Percentiles rank a stretch among this genome's conserved stretches.
These are phyloP conservation scores for Trifolium subterraneum DNA, from an alignment of 306 rosid genomes.

Conservation along the genomic window DNA sequence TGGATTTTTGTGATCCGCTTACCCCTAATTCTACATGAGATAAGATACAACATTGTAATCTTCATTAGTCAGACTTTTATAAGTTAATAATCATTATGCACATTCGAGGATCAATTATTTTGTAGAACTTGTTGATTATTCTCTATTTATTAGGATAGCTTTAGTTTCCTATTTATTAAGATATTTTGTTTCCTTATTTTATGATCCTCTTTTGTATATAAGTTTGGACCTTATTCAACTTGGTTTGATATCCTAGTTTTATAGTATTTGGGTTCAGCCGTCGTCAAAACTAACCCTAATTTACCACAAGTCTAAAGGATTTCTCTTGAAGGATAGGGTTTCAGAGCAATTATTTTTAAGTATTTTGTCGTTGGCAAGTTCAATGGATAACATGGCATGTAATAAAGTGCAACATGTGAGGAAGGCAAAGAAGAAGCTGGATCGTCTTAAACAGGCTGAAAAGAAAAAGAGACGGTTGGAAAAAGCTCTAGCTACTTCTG, in stretches of 20 bases:
- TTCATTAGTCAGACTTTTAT: background rate
- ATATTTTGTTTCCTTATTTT: too few relatives aligned
- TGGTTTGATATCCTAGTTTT: too few relatives aligned
- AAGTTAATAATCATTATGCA: background rate
- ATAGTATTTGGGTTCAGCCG: too few relatives aligned
- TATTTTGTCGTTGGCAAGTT: constrained; percentile 50
- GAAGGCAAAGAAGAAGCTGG: constrained; percentile 89
- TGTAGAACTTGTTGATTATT: background rate
- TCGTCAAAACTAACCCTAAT: too few relatives aligned
- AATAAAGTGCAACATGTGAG: constrained; percentile 88
- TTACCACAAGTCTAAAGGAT: constrained; percentile 48
- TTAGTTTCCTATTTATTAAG: too few relatives aligned
- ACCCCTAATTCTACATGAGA: too few relatives aligned
- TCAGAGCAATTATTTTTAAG: constrained; percentile 40
- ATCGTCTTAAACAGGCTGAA: constrained; percentile 98
- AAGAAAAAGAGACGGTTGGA: constrained; percentile 97
- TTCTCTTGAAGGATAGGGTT: constrained; percentile 53
- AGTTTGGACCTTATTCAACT: too few relatives aligned
- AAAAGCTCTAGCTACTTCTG: constrained; percentile 97
- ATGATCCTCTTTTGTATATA: too few relatives aligned
- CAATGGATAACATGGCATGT: constrained; percentile 77
- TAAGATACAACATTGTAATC: constrained; percentile 14
- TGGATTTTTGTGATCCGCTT: too few relatives aligned
- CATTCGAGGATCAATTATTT: constrained; percentile 9
- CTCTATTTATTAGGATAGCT: too few relatives aligned